Conservation (phyloP, 2,329 filamentous ascomycete species). For the Exophiala sp. region DNA sequence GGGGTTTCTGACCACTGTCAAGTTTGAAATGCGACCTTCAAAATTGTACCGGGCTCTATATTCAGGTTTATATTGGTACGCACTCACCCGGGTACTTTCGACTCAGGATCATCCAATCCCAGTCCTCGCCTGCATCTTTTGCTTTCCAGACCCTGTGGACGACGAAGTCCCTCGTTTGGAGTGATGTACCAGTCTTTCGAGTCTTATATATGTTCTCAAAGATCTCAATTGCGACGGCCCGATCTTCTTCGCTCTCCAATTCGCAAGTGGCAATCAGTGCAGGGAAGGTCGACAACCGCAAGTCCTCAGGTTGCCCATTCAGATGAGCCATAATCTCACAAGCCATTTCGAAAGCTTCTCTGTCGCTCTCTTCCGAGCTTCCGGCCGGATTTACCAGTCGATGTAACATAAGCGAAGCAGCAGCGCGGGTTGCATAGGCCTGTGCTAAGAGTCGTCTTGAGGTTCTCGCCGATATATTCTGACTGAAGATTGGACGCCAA, state of each 20-base stretch:
- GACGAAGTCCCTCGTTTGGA: constrained; percentile 30
- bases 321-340: constrained; percentile 33
- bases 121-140: constrained; percentile 28
- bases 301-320: constrained; percentile 25
- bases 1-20: too few relatives aligned
- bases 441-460: constrained; percentile 32
- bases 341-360: constrained; percentile 28
- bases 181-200: constrained; percentile 30
- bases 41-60: too few relatives aligned
- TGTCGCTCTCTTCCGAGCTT: constrained; percentile 25
- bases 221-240: constrained; percentile 25
- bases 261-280: constrained; percentile 33
- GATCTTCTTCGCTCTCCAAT: constrained; percentile 27
- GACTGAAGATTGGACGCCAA: constrained; percentile 29
- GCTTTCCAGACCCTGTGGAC: constrained; percentile 32
- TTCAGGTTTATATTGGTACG: constrained; percentile 30
- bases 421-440: constrained; percentile 30
- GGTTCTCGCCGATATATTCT: constrained; percentile 26
- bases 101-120: constrained; percentile 34
- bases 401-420: constrained; percentile 31
- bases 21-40: too few relatives aligned
- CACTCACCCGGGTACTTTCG: constrained; percentile 31
- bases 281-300: constrained; percentile 33
- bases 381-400: constrained; percentile 29
- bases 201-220: constrained; percentile 30